Base-by-base conservation (phyloP, 768 basidiomycete species). In the Tulasnella sp. region DNA sequence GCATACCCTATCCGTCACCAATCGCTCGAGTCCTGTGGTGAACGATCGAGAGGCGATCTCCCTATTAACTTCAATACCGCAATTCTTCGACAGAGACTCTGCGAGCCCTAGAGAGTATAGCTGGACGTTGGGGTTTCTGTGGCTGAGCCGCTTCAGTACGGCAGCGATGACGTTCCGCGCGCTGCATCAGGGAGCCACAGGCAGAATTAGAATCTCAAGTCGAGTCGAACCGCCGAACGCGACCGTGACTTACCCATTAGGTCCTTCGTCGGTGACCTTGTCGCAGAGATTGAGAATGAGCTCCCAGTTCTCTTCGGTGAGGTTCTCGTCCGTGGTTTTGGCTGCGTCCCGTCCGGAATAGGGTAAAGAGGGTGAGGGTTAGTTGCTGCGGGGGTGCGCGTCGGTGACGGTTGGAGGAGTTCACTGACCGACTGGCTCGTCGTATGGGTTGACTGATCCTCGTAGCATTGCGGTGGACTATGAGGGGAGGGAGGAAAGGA, bases 301-400 rank as follows among this genome's bases (percentile, higher is more conserved):
- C 83, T 96, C 96, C 98, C 98, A 99, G 84, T 98, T 94, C 86
- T 98, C 97, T 77, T 88, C 87, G 0, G 96, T 96, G 78, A 96
- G 87, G 84, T 95, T 96, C 89, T 99, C 98, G 84, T 96, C 95
- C n/a, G 98, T 99, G 44, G 97, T 93, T 85, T 98, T 97, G 82
- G 85, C 96, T 98, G 46, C 55, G 67, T 7, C 55, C 55, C 55
- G 44, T 5, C 44, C 44, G 15, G 39, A 13, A 35, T 78, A 70
- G 37, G 67, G 77, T 51, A n/a, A 69, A 39, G 61, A 70, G 44
- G 71, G 9, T 35, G 70, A 40, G 70, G 29, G 76, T 26, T 55
- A 78, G 51, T 75, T 51, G 55, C 16, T 44, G 46, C 76, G n/a
- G 55, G 7, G 15, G 13, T 23, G 26, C 23, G 26, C 9, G 75